A percentile compares a stretch with the other conserved stretches of the same genome.
phyloP scores from a whole-genome alignment of 192 early-diverging fungal species.

The Coemansia sp. region DNA sequence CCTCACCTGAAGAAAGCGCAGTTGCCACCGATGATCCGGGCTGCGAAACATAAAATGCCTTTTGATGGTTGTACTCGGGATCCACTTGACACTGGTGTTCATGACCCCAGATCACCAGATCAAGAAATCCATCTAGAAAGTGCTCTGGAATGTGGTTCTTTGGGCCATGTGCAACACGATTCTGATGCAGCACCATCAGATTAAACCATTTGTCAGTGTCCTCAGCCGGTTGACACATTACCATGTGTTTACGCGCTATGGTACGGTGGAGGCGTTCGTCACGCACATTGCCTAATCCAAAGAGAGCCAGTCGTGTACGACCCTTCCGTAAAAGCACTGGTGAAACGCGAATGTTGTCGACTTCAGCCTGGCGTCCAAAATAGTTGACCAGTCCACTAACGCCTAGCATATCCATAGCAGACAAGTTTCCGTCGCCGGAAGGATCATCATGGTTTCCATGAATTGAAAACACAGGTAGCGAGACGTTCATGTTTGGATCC shows the following conservation, averaged over 20 bases:
- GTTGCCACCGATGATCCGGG: constrained; percentile 94
- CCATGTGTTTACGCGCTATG: constrained; percentile 69
- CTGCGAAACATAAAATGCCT: constrained; percentile 79
- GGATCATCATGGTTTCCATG: constrained; percentile 99
- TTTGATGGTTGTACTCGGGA: constrained; percentile 63
- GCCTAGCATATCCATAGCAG: constrained; percentile 79
- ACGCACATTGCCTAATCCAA: constrained; percentile 89
- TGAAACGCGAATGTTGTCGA: constrained; percentile 75
- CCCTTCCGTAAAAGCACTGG: constrained; percentile 86
- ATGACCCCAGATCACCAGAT: constrained; percentile 93
- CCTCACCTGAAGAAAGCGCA: constrained; percentile 80
- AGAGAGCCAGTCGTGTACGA: constrained; percentile 71
- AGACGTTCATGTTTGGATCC: constrained; percentile 83
- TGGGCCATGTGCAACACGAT: constrained; percentile 75
- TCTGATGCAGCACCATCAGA: constrained; percentile 90
- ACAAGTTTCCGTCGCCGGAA: constrained; percentile 76
- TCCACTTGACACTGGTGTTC: constrained; percentile 93
- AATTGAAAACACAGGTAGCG: constrained; percentile 89
- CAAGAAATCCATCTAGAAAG: constrained; percentile 77
- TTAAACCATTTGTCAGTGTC: constrained; percentile 82
- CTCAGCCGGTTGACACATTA: constrained; percentile 68
- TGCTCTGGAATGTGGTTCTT: constrained; percentile 86
- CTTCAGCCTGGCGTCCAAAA: constrained; percentile 72
- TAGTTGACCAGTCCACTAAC: constrained; percentile 87
- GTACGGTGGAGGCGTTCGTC: constrained; percentile 85